Evolutionary conservation across 225 moss, liverwort and hornwort genomes (phyloP).

Genomic region (Pseudoscleropodium purum): DNA sequence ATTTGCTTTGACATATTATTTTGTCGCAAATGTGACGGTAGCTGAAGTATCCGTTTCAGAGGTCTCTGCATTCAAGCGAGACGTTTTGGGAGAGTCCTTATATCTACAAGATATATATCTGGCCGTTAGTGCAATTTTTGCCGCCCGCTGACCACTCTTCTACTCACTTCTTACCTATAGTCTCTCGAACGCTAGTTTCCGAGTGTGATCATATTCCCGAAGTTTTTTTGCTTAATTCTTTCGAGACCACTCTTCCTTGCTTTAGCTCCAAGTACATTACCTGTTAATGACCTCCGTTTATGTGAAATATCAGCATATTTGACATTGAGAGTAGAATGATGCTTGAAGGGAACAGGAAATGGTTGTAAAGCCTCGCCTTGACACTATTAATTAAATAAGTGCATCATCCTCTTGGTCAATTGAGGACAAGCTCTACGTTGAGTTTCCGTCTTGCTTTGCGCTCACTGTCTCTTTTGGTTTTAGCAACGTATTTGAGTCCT

Average conservation of each 20-base stretch:
- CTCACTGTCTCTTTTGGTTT: neutral
- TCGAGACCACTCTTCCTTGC: neutral
- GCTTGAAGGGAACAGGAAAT: neutral
- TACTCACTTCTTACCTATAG: neutral
- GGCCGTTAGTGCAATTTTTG: constrained; percentile 10
- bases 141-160: neutral
- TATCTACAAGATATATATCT: neutral
- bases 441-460: neutral
- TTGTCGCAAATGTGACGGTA: constrained; percentile 31
- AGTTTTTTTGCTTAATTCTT: constrained; percentile 2
- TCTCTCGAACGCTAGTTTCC: neutral
- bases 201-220: neutral
- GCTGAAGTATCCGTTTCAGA: neutral
- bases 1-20: constrained; percentile 10
- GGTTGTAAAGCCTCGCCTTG: neutral
- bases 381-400: constrained; percentile 16
- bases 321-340: neutral
- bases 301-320: constrained; percentile 16
- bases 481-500: neutral
- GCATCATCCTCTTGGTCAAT: constrained; percentile 10
- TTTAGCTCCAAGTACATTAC: neutral
- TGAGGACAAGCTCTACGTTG: neutral
- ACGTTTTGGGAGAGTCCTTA: constrained; percentile 1
- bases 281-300: neutral
- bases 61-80: constrained; percentile 20